These are phyloP conservation scores for Copromyces sp. DNA, from an alignment of 495 filamentous ascomycete species.

Conservation along the genomic window DNA sequence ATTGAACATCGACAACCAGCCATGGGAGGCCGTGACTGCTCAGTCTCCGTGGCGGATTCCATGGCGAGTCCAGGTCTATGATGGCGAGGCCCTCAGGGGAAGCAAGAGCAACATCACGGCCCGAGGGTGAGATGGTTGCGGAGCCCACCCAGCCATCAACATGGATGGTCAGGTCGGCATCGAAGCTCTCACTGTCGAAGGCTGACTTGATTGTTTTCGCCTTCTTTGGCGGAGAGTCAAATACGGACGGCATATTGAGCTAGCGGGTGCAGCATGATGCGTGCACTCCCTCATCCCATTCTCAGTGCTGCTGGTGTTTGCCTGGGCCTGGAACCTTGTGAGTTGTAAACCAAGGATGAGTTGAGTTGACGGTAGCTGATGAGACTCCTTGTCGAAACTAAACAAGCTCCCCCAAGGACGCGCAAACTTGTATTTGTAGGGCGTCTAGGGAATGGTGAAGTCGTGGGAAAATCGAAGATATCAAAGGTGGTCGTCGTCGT, in stretches of 20 bases:
- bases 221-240: conserved; percentile 36
- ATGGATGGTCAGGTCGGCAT: conserved; percentile 70
- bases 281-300: neutral
- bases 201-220: conserved; percentile 50
- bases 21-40: conserved; percentile 76
- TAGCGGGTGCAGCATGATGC: neutral
- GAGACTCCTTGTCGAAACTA: neutral
- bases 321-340: neutral
- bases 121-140: conserved; percentile 79
- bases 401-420: neutral
- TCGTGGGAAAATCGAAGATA: neutral
- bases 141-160: conserved; percentile 57
- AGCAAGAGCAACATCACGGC: conserved; percentile 83
- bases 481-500: neutral
- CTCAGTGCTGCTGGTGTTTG: neutral
- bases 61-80: conserved; percentile 87
- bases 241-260: conserved; percentile 30
- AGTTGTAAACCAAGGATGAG: neutral
- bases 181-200: conserved; percentile 80
- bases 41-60: conserved; percentile 77
- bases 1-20: conserved; percentile 97
- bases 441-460: neutral
- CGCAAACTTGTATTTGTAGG: neutral
- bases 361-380: neutral
- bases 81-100: conserved; percentile 85